phyloP scores from a whole-genome alignment of 2,329 filamentous ascomycete species.

The Pyrenophora teres region DNA sequence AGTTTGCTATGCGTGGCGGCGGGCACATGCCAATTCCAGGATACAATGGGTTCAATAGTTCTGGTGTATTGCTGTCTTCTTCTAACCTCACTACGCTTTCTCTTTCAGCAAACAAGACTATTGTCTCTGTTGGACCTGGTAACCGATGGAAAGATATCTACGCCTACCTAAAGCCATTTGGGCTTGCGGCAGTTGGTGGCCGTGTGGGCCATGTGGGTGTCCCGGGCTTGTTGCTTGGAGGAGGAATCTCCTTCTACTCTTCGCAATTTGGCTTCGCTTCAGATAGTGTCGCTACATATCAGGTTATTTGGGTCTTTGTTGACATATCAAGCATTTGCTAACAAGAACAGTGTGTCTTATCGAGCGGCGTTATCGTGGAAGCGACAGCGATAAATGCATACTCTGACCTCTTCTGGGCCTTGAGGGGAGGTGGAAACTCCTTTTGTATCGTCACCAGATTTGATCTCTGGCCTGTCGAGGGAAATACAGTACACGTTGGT shows the following conservation, averaged over 20 bases:
- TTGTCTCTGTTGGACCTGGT: slow-evolving; percentile 35
- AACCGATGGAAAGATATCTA: slow-evolving; percentile 40
- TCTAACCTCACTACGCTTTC: slow-evolving; percentile 27
- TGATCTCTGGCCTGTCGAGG: slow-evolving; percentile 15
- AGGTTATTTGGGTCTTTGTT: slow-evolving; percentile 2
- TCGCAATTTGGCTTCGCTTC: slow-evolving; percentile 25
- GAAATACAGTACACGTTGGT: slow-evolving; percentile 16
- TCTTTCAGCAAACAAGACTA: slow-evolving; percentile 28
- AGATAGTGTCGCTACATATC: slow-evolving; percentile 31
- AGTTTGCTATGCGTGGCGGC: slow-evolving; percentile 29
- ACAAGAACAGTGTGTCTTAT: slow-evolving; percentile 25
- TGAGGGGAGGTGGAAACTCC: slow-evolving; percentile 35
- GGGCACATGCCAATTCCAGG: slow-evolving; percentile 32
- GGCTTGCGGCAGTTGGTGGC: slow-evolving; percentile 35
- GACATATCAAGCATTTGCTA: neutral
- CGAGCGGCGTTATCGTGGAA: slow-evolving; percentile 28
- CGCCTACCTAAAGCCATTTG: slow-evolving; percentile 24
- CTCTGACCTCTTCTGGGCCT: slow-evolving; percentile 42
- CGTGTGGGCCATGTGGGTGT: slow-evolving; percentile 39
- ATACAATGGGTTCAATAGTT: slow-evolving; percentile 19
- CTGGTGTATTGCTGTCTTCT: slow-evolving; percentile 23
- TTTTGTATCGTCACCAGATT: slow-evolving; percentile 30
- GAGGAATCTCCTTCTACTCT: slow-evolving; percentile 28
- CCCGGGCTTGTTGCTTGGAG: slow-evolving; percentile 35
- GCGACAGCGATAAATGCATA: slow-evolving; percentile 28